A percentile compares a stretch with the other conserved stretches of the same genome.
phyloP scores from a whole-genome alignment of 225 moss, liverwort and hornwort genomes.

The Thuidium tamariscinum region DNA sequence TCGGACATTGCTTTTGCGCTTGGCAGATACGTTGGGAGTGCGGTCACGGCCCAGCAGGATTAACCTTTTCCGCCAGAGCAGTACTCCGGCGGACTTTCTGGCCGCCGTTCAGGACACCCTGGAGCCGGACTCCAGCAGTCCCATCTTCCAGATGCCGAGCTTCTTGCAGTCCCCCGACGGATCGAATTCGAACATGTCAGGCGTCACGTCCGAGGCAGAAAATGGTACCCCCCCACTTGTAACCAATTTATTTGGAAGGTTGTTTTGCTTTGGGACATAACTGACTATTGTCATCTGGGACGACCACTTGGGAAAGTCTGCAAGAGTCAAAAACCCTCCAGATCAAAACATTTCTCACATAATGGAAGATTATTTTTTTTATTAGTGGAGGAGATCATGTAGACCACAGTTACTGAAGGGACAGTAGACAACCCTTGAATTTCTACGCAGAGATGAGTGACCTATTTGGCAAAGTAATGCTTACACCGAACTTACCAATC shows the following conservation, averaged over 20 bases:
- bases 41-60: neutral
- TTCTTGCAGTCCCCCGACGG: constrained; percentile 14
- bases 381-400: neutral
- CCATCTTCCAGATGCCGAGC: constrained; percentile 11
- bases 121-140: constrained; percentile 6
- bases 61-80: constrained; percentile 29
- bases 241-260: neutral
- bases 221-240: neutral
- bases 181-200: neutral
- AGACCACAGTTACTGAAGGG: neutral
- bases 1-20: neutral
- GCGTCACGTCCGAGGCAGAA: constrained; percentile 12
- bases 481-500: neutral
- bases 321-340: neutral
- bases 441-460: neutral
- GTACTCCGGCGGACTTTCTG: constrained; percentile 36
- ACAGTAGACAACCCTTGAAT: neutral
- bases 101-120: constrained; percentile 29
- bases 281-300: too few relatives aligned
- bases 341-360: neutral
- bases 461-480: neutral
- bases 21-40: constrained; percentile 19
- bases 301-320: neutral
- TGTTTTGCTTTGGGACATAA: neutral
- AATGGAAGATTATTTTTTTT: neutral